Conservation (phyloP, 2,329 filamentous ascomycete genomes). For the Aquanectria penicillioides region DNA sequence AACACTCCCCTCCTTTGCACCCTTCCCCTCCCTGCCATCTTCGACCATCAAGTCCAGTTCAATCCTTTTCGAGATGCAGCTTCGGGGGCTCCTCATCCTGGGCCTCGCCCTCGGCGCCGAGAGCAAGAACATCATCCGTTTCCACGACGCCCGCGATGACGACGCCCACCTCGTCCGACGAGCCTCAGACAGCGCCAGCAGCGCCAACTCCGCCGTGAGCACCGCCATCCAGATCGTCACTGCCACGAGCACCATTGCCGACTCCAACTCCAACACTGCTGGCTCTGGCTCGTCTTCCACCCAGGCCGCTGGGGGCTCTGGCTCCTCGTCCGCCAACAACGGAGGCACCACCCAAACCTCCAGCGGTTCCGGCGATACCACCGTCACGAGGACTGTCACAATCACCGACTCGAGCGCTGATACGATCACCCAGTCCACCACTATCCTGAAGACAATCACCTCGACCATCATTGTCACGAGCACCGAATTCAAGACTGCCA, state of each 20-base stretch:
- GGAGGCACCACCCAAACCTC: not conserved
- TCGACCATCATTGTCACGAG: constrained; percentile 48
- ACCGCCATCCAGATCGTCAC: constrained; percentile 21
- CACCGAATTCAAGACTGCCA: constrained; percentile 48
- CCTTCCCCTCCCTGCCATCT: constrained; percentile 5
- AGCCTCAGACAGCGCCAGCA: constrained; percentile 13
- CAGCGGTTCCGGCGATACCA: constrained; percentile 37
- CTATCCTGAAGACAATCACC: constrained; percentile 42
- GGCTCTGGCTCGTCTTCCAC: not conserved
- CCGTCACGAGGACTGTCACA: constrained; percentile 44
- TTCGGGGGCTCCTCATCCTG: constrained; percentile 37
- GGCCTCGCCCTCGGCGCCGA: constrained; percentile 39
- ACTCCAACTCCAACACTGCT: not conserved
- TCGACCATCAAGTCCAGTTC: constrained; percentile 7
- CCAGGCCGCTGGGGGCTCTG: constrained; percentile 2
- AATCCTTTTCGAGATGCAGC: constrained; percentile 34
- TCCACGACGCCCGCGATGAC: not conserved
- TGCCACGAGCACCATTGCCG: not conserved
- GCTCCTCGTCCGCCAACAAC: constrained; percentile 2
- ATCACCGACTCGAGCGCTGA: constrained; percentile 40
- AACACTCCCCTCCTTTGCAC: constrained; percentile 8
- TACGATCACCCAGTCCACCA: constrained; percentile 44
- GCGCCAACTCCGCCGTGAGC: constrained; percentile 6
- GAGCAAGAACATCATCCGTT: constrained; percentile 26
- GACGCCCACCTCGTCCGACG: constrained; percentile 21